A percentile compares a stretch with the other conserved stretches of the same genome.
Conservation (phyloP, 345 rosid genomes). For the Aquilaria malaccensis region DNA sequence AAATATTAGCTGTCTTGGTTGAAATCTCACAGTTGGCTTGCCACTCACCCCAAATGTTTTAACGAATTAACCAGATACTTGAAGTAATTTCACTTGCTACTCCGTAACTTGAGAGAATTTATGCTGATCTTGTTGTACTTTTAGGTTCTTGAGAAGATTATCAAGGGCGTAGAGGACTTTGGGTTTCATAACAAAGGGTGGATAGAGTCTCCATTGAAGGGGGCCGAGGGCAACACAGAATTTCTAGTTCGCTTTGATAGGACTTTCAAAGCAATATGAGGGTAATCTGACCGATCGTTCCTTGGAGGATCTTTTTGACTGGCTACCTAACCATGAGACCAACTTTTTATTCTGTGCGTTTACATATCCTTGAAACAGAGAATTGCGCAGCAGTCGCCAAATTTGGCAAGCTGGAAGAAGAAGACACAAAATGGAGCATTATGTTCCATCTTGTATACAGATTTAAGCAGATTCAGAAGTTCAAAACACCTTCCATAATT, state of each 20-base stretch:
- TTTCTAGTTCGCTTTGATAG: constrained; percentile 70
- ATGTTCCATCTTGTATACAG: too few relatives aligned
- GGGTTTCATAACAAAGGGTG: constrained; percentile 70
- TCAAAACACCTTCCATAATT: too few relatives aligned
- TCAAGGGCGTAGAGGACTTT: constrained; percentile 59
- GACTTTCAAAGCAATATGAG: neutral
- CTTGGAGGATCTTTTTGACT: neutral
- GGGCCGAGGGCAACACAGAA: constrained; percentile 87
- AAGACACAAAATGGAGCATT: too few relatives aligned
- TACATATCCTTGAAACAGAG: too few relatives aligned
- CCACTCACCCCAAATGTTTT: too few relatives aligned
- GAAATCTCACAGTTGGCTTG: neutral
- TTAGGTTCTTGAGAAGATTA: constrained; percentile 79
- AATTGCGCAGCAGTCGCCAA: too few relatives aligned
- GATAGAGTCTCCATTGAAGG: constrained; percentile 90
- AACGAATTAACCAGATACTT: too few relatives aligned
- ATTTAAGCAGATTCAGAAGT: too few relatives aligned
- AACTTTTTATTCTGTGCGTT: too few relatives aligned
- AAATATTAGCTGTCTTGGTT: constrained; percentile 6
- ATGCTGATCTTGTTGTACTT: neutral
- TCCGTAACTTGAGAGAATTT: neutral
- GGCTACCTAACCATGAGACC: neutral
- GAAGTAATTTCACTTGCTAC: neutral
- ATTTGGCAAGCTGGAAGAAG: too few relatives aligned
- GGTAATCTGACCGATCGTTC: neutral